Evolutionary conservation across 345 rosid species (phyloP).

Genomic region (Salix viminalis): DNA sequence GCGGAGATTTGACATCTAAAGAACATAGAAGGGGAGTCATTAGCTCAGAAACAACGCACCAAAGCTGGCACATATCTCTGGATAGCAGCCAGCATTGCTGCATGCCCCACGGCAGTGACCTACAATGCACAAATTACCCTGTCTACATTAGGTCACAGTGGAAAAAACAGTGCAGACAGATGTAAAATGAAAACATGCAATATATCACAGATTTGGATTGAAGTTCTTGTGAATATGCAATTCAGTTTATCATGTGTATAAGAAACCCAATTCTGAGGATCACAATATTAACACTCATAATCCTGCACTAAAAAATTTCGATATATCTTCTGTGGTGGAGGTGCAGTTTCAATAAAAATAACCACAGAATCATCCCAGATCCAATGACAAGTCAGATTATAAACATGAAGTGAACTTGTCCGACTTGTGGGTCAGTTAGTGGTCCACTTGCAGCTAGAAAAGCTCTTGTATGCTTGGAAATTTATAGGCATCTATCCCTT

Average conservation of each 20-base stretch:
- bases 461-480: neutral
- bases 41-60: constrained; percentile 39
- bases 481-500: neutral
- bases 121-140: constrained; percentile 20
- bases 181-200: neutral
- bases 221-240: neutral
- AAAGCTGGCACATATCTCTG: constrained; percentile 84
- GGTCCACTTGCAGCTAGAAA: neutral
- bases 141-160: neutral
- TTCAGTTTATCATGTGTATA: neutral
- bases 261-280: neutral
- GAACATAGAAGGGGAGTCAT: neutral
- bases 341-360: neutral
- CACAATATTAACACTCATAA: neutral
- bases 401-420: neutral
- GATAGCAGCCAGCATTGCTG: constrained; percentile 93
- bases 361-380: neutral
- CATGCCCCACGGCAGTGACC: constrained; percentile 98
- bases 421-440: neutral
- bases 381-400: neutral
- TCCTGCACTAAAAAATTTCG: neutral
- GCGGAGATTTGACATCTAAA: neutral
- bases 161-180: neutral
- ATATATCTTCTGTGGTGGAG: neutral
- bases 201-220: neutral